These are phyloP conservation scores for Boechera divaricarpa DNA, from an alignment of 345 rosid species.

Conservation along the genomic window DNA sequence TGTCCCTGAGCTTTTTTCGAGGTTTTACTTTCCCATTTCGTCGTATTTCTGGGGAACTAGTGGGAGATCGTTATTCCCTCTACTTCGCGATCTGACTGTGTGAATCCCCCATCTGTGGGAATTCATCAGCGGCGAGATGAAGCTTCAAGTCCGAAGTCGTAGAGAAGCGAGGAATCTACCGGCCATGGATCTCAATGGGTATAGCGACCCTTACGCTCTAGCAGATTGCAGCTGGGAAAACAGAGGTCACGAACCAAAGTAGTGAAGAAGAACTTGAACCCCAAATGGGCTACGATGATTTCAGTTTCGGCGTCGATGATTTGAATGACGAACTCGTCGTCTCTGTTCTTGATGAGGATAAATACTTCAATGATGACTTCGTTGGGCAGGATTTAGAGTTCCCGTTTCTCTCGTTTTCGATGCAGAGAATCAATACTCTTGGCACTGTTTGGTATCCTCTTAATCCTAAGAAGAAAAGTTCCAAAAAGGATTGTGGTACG, in stretches of 20 bases:
- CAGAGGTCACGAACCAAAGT: constrained; percentile 79
- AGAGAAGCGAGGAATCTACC: constrained; percentile 90
- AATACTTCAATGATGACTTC: constrained; percentile 86
- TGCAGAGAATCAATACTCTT: constrained; percentile 76
- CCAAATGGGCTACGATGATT: constrained; percentile 93
- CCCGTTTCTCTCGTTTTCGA: constrained; percentile 75
- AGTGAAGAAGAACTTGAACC: constrained; percentile 84
- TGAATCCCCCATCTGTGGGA: background rate
- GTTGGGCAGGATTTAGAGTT: constrained; percentile 72
- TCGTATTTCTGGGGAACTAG: constrained; percentile 4
- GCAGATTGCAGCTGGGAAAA: constrained; percentile 77
- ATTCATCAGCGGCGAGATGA: constrained; percentile 51
- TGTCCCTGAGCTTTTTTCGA: background rate
- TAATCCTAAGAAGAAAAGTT: constrained; percentile 76
- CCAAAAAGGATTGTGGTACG: constrained; percentile 87
- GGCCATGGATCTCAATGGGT: constrained; percentile 87
- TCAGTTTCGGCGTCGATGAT: constrained; percentile 91
- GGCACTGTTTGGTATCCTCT: constrained; percentile 79
- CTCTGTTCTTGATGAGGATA: constrained; percentile 86
- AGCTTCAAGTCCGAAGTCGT: constrained; percentile 71
- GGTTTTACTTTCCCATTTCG: background rate
- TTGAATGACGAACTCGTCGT: constrained; percentile 81
- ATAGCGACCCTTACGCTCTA: constrained; percentile 94
- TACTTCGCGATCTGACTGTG: constrained; percentile 2
- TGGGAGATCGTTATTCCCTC: background rate